Evolutionary conservation across 331 rosid species (phyloP).

Genomic region (Acacia concinna): DNA sequence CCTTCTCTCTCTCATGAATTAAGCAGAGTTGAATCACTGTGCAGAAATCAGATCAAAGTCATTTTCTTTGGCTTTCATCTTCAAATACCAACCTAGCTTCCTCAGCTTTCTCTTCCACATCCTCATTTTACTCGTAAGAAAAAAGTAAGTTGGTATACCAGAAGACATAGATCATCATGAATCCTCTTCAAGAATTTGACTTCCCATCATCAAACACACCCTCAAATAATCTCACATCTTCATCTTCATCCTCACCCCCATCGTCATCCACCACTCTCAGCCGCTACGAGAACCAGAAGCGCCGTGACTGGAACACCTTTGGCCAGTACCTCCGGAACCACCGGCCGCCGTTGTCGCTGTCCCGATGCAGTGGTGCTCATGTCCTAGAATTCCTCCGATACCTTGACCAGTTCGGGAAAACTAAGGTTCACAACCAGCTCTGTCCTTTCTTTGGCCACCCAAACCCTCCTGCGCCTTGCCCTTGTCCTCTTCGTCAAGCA

Average conservation of each 20-base stretch:
- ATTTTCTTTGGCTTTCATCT: conserved; percentile 13
- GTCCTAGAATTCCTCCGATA: conserved; percentile 75
- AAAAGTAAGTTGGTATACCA: not conserved
- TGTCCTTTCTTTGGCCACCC: conserved; percentile 86
- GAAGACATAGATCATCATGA: conserved; percentile 41
- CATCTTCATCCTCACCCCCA: conserved; percentile 12
- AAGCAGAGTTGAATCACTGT: conserved; percentile 22
- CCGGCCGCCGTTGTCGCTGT: conserved; percentile 65
- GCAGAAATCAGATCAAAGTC: conserved; percentile 32
- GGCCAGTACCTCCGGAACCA: conserved; percentile 86
- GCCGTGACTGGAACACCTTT: conserved; percentile 85
- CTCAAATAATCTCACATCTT: conserved; percentile 15
- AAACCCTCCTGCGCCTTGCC: conserved; percentile 80
- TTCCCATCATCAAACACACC: conserved; percentile 31
- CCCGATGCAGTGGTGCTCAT: conserved; percentile 74
- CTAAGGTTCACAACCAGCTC: conserved; percentile 65
- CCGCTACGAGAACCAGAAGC: conserved; percentile 80
- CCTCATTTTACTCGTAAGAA: not conserved
- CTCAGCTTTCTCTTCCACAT: not conserved
- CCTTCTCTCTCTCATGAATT: conserved; percentile 3
- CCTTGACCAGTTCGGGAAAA: conserved; percentile 77
- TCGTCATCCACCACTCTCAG: conserved; percentile 42
- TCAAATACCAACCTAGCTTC: not conserved
- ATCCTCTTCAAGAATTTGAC: conserved; percentile 57
- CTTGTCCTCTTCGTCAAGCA: conserved; percentile 83